A percentile compares a stretch with the other conserved stretches of the same genome.
phyloP scores from a whole-genome alignment of 129 eudicot genomes.

The Arctium minus region DNA sequence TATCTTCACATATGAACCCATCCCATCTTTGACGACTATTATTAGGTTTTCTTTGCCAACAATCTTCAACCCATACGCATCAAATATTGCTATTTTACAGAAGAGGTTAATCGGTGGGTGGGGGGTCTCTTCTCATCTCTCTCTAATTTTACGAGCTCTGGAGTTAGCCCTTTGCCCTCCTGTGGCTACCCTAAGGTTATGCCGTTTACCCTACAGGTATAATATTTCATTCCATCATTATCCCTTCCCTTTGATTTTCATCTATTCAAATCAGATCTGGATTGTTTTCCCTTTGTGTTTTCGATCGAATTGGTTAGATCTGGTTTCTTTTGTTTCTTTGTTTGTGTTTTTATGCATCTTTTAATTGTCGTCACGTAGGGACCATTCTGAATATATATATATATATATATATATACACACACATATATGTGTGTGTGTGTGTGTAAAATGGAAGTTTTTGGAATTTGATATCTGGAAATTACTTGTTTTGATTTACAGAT shows the following conservation, averaged over 20 bases:
- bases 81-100: not conserved
- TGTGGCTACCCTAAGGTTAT: constrained; percentile 71
- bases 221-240: not conserved
- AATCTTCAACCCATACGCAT: not conserved
- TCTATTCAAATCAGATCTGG: constrained; percentile 23
- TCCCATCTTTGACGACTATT: constrained; percentile 12
- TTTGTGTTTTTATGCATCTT: not conserved
- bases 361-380: not conserved
- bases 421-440: no score
- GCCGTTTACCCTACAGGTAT: constrained; percentile 76
- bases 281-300: not conserved
- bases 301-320: constrained; percentile 11
- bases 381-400: not conserved
- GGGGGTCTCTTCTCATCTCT: constrained; percentile 21
- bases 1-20: constrained; percentile 9
- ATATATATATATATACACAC: not conserved
- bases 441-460: no score
- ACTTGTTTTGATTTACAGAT: constrained; percentile 4
- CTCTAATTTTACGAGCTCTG: constrained; percentile 31
- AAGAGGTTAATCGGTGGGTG: constrained; percentile 23
- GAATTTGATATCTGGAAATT: not conserved
- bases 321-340: not conserved
- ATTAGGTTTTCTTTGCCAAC: constrained; percentile 20
- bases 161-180: constrained; percentile 43
- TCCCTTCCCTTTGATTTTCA: not conserved